Evolutionary conservation across 148 eudicot genomes (phyloP).

Genomic region (Simmondsia chinensis): DNA sequence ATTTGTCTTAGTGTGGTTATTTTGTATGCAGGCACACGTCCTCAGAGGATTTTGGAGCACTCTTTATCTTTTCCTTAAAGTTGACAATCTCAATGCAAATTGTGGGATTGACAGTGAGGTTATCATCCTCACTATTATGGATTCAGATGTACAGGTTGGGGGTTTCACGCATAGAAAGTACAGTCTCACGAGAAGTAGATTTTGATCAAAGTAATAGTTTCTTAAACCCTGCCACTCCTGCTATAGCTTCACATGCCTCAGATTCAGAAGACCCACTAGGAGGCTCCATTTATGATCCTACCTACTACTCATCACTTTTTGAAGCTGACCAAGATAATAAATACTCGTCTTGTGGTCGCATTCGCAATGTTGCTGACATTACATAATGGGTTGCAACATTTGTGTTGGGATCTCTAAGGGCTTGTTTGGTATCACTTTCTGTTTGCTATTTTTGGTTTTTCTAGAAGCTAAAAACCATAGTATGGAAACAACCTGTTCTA

Average conservation of each 20-base stretch:
- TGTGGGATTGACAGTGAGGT: constrained; percentile 60
- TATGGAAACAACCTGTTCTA: no score
- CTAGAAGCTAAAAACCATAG: no score
- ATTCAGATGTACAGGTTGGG: constrained; percentile 98
- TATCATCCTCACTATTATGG: constrained; percentile 77
- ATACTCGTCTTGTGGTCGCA: no score
- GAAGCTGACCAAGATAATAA: constrained; percentile 41
- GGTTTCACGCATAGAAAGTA: constrained; percentile 45
- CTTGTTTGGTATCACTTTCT: no score
- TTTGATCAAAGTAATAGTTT: constrained; percentile 84
- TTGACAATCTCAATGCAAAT: constrained; percentile 74
- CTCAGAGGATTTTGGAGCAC: constrained; percentile 45
- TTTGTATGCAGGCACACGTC: constrained; percentile 66
- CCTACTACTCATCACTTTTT: constrained; percentile 76
- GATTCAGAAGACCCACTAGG: constrained; percentile 70
- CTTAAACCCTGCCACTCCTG: constrained; percentile 61
- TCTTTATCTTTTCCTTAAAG: constrained; percentile 57
- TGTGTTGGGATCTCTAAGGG: no score
- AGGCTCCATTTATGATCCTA: constrained; percentile 90
- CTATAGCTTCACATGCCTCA: constrained; percentile 32
- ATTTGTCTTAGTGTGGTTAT: neutral
- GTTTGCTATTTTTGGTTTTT: no score
- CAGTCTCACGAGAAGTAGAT: constrained; percentile 62
- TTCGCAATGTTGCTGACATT: no score
- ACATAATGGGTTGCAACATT: no score